Base-by-base conservation (phyloP, 805 yeast genomes). In the Kregervanrija pseudodelftensis region DNA sequence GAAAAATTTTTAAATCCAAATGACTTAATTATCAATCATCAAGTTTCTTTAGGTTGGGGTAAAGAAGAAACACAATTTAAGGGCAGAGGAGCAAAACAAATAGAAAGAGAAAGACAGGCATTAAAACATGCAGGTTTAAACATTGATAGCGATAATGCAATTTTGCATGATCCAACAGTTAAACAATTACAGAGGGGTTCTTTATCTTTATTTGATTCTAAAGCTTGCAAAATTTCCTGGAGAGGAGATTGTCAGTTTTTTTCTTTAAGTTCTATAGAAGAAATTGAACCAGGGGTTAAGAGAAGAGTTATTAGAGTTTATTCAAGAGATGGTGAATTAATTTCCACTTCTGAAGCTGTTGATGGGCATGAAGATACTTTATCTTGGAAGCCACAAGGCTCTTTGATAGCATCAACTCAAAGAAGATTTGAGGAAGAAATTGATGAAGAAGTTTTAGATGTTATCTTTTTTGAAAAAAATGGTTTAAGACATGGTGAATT, bases 31-130 rank as follows among this genome's bases (percentile, higher is more conserved):
- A 65, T 77, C 41, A 81, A 89, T 2, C 82, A 80, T 52, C 96
- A 93, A 59, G 96, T 93, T 33, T 82, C 91, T 28, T 96, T 93
- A 37, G 99, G 99, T 22, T 93, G 99, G 99, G 99, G 99, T 58
- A 85, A 84, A 49, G 82, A 83, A 53, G 98, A 91, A 62, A 93
- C 99, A 0, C 99, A 93, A 66, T 93, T 93, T 64, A 80, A 84
- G 64, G 99, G 99, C 42, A 82, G 77, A 57, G 99, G 99, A 50
- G 93, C 85, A 30, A 82, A 82, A 56, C 88, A 85, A 8, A 58
- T 77, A 48, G 95, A 85, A 64, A 74, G 91, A 64, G 84, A 76
- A 53, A 65, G 67, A 45, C 60, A 60, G 42, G 75, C 79, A 2
- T 63, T 76, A 70, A 80, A 56, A 60, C 76, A 76, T 56, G 81